Conservation (phyloP, 2,329 filamentous ascomycete species). For the Aspergillus chevalieri region DNA sequence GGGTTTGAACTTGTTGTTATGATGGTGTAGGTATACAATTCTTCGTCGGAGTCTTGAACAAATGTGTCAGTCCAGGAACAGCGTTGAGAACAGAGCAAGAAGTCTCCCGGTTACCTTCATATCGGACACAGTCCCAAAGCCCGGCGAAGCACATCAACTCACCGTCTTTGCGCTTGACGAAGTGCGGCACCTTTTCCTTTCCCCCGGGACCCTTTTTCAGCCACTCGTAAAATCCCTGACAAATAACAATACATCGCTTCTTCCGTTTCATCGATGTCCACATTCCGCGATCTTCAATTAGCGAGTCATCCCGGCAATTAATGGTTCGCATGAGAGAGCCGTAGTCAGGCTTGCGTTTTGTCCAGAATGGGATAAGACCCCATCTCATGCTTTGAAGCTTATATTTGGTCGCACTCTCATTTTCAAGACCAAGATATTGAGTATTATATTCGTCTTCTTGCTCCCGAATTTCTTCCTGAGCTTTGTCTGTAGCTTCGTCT, state of each 20-base stretch:
- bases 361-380: constrained; percentile 93
- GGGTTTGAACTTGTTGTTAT: constrained; percentile 85
- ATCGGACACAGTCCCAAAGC: constrained; percentile 81
- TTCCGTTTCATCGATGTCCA: constrained; percentile 87
- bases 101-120: constrained; percentile 53
- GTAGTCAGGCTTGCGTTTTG: constrained; percentile 74
- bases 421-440: background rate
- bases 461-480: constrained; percentile 1
- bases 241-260: constrained; percentile 81
- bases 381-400: constrained; percentile 92
- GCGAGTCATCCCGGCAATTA: constrained; percentile 87
- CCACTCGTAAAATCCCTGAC: constrained; percentile 97
- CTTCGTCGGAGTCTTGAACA: constrained; percentile 51
- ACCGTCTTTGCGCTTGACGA: constrained; percentile 72
- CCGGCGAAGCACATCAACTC: constrained; percentile 84
- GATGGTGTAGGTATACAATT: constrained; percentile 82
- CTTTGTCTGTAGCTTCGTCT: background rate
- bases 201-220: constrained; percentile 64
- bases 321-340: constrained; percentile 77
- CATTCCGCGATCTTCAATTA: constrained; percentile 70
- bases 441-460: constrained; percentile 11
- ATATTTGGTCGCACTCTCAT: constrained; percentile 51
- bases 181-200: constrained; percentile 81
- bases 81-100: too few relatives aligned
- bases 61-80: too few relatives aligned